Conservation (phyloP, 495 filamentous ascomycete species). For the Schizothecium vesticola region DNA sequence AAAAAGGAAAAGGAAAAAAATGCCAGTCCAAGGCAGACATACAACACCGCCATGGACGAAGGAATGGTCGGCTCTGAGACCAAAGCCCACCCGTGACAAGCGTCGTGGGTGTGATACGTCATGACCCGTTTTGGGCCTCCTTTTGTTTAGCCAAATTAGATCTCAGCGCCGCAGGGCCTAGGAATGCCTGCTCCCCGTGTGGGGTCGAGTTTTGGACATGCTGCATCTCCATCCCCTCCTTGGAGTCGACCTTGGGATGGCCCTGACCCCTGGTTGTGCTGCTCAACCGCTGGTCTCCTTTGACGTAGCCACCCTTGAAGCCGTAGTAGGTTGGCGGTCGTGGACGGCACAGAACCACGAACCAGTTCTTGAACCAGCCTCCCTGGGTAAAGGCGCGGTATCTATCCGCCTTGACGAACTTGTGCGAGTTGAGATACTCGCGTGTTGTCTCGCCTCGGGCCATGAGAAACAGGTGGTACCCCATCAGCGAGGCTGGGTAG, state of each 20-base stretch:
- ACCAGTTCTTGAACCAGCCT: slow-evolving; percentile 70
- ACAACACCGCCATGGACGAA: not conserved
- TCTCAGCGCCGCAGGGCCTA: slow-evolving; percentile 29
- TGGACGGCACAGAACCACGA: slow-evolving; percentile 73
- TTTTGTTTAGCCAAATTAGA: not conserved
- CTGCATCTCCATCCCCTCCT: slow-evolving; percentile 44
- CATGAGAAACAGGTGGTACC: slow-evolving; percentile 87
- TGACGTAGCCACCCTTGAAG: slow-evolving; percentile 71
- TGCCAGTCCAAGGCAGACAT: not conserved
- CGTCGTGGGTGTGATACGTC: not conserved
- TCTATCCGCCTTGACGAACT: slow-evolving; percentile 84
- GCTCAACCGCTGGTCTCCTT: slow-evolving; percentile 80
- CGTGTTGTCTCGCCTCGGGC: slow-evolving; percentile 88
- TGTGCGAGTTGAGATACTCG: slow-evolving; percentile 92
- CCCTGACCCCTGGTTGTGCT: not conserved
- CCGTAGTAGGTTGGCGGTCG: slow-evolving; percentile 84
- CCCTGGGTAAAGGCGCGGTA: slow-evolving; percentile 87
- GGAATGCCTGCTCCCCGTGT: slow-evolving; percentile 18
- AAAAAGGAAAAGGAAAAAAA: not conserved
- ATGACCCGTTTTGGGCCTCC: not conserved
- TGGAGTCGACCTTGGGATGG: slow-evolving; percentile 11
- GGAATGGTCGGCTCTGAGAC: not conserved
- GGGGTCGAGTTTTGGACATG: slow-evolving; percentile 23
- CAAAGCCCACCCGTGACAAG: not conserved
- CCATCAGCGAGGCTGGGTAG: slow-evolving; percentile 78